These are phyloP conservation scores for Trametes cubensis DNA, from an alignment of 768 basidiomycete genomes.

Conservation along the genomic window DNA sequence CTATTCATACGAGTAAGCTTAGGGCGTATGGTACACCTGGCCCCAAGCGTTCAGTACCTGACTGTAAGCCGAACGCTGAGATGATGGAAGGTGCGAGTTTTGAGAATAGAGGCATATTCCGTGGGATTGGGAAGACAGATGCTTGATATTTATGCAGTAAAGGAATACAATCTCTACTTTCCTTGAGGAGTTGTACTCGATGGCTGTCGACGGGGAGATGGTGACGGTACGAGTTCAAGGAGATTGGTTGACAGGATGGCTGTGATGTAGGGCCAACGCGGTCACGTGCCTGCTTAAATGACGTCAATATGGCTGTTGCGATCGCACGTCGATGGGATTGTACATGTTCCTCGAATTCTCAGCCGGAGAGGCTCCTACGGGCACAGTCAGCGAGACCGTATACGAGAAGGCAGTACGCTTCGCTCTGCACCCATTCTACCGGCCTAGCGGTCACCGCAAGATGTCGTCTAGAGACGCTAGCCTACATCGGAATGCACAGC, in stretches of 20 bases:
- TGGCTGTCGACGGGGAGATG: slow-evolving; percentile 2
- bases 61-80: slow-evolving; percentile 56
- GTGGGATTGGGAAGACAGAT: no score
- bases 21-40: background rate
- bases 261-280: slow-evolving; percentile 8
- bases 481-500: slow-evolving; percentile 28
- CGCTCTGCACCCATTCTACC: no score
- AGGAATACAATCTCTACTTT: no score
- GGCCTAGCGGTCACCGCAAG: background rate
- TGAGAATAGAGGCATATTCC: slow-evolving; percentile 54
- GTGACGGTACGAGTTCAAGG: slow-evolving; percentile 5
- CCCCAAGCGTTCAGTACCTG: slow-evolving; percentile 36
- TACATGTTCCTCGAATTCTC: no score
- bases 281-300: slow-evolving; percentile 10
- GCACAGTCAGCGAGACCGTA: no score
- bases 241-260: background rate
- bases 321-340: background rate
- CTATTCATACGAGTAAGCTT: slow-evolving; percentile 31
- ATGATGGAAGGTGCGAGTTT: slow-evolving; percentile 51
- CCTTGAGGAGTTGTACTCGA: background rate
- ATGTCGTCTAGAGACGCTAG: background rate
- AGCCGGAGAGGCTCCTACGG: no score
- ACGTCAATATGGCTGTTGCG: slow-evolving; percentile 10
- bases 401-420: no score
- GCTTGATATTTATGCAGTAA: no score